phyloP scores from a whole-genome alignment of 768 basidiomycete species.

The Paxillus rubicundulus region DNA sequence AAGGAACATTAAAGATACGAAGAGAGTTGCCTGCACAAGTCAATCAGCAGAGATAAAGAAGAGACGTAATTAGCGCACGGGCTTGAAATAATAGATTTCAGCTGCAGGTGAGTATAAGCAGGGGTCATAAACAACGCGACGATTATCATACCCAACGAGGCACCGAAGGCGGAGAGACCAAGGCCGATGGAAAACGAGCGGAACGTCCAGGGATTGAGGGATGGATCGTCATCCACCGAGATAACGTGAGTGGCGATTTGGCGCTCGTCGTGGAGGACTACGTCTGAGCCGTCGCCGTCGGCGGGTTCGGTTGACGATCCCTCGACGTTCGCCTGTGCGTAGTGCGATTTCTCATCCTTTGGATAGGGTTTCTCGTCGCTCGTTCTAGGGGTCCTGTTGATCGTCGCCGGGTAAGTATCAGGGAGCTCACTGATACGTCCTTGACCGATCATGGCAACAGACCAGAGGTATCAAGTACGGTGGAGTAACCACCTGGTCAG shows the following conservation, averaged over 20 bases:
- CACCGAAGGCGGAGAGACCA: constrained; percentile 50
- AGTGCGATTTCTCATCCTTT: constrained; percentile 13
- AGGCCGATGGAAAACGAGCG: constrained; percentile 53
- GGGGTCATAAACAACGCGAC: not conserved
- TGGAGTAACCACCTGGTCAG: constrained; percentile 2
- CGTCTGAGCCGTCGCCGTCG: constrained; percentile 7
- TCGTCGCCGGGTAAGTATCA: not conserved
- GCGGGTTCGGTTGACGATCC: constrained; percentile 1
- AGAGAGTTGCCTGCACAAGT: constrained; percentile 44
- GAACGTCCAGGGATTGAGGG: constrained; percentile 36
- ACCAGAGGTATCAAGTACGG: not conserved
- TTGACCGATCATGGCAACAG: constrained; percentile 4
- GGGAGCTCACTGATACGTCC: not conserved
- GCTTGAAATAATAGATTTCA: constrained; percentile 62
- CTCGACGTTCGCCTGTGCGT: constrained; percentile 37
- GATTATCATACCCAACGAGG: constrained; percentile 41
- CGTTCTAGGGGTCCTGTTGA: not conserved
- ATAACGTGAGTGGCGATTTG: constrained; percentile 49
- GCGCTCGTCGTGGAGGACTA: constrained; percentile 40
- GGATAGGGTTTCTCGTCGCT: constrained; percentile 18
- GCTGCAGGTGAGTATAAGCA: constrained; percentile 30
- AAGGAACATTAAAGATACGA: constrained; percentile 53
- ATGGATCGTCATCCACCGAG: constrained; percentile 32
- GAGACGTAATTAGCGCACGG: constrained; percentile 30
- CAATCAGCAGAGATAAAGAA: not conserved